Evolutionary conservation across 176 grass and related monocot genomes (phyloP).

Genomic region (Neostapfia colusana): DNA sequence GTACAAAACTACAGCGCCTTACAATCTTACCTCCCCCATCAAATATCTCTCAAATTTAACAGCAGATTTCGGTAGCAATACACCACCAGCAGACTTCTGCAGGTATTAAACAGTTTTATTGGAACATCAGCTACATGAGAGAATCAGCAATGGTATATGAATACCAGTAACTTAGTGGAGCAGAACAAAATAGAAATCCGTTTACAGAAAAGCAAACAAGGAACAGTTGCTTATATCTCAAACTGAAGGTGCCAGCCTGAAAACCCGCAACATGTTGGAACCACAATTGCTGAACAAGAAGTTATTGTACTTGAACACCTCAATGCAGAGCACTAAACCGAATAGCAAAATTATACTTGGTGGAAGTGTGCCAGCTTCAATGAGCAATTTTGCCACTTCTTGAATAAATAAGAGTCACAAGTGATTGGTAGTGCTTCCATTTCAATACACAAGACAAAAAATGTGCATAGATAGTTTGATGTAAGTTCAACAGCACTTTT

Average conservation of each 20-base stretch:
- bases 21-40: conserved; percentile 84
- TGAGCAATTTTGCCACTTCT: neutral
- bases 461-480: neutral
- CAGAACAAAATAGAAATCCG: neutral
- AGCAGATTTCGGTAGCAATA: conserved; percentile 86
- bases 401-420: neutral
- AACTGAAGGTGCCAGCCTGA: neutral
- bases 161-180: neutral
- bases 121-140: neutral
- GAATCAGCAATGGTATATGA: no score
- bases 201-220: neutral
- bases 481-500: neutral
- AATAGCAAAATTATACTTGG: neutral
- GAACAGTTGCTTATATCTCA: neutral
- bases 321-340: neutral
- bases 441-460: neutral
- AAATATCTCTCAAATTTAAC: conserved; percentile 97
- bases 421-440: neutral
- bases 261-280: neutral
- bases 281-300: neutral
- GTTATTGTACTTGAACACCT: neutral
- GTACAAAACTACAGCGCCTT: neutral
- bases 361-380: neutral
- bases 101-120: conserved; percentile 8
- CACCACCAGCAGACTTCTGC: conserved; percentile 94